These are phyloP conservation scores for Solanum gracilifrons DNA, from an alignment of 257 asterid genomes.

Conservation along the genomic window DNA sequence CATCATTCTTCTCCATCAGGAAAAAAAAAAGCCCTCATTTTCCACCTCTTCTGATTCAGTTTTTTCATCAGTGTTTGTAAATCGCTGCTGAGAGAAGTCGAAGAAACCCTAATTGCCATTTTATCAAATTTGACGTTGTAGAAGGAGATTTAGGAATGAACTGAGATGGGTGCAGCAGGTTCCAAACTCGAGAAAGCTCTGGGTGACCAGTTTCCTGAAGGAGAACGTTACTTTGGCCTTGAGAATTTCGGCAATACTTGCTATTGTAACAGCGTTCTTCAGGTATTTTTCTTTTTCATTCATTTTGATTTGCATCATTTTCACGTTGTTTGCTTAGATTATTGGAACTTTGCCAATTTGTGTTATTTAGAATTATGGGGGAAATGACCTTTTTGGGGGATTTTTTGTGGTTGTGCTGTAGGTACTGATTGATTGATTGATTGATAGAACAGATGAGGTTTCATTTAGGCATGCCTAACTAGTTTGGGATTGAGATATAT, in stretches of 20 bases:
- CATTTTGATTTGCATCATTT: background rate
- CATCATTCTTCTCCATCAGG: slow-evolving; percentile 26
- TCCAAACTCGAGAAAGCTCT: slow-evolving; percentile 32
- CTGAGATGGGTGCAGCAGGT: slow-evolving; percentile 31
- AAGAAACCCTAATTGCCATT: background rate
- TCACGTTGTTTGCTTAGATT: background rate
- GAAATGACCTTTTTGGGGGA: background rate
- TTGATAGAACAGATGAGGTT: background rate
- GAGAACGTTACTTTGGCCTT: slow-evolving; percentile 33
- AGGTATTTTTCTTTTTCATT: slow-evolving; percentile 2
- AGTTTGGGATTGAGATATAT: background rate
- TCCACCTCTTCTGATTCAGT: background rate
- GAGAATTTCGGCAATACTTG: slow-evolving; percentile 38
- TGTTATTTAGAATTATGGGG: background rate
- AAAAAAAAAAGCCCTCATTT: background rate
- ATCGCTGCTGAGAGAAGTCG: background rate
- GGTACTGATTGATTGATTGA: background rate
- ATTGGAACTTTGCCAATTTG: background rate
- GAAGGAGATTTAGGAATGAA: slow-evolving; percentile 3
- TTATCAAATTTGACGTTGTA: background rate
- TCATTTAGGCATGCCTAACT: background rate
- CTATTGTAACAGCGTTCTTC: slow-evolving; percentile 34
- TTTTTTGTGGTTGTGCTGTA: background rate
- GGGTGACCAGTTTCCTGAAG: slow-evolving; percentile 36
- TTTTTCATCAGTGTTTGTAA: background rate